phyloP scores from a whole-genome alignment of 2,329 filamentous ascomycete species.

The Biscogniauxia sp. region DNA sequence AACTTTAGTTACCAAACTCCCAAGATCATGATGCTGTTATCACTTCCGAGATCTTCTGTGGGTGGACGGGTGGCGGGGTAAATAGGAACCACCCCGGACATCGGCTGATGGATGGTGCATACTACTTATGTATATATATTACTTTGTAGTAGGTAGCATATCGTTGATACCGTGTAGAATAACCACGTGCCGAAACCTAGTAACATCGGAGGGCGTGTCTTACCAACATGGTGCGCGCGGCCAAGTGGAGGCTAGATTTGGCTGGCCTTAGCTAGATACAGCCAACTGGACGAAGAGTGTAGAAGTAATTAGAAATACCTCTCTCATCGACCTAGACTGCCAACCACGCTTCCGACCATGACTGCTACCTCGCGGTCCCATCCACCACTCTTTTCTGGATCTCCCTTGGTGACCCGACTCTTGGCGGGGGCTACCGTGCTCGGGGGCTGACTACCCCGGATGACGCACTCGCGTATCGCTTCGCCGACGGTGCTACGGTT shows the following conservation, averaged over 20 bases:
- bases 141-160: background rate
- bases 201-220: background rate
- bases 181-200: background rate
- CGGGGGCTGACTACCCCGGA: slow-evolving; percentile 71
- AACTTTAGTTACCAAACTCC: background rate
- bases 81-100: background rate
- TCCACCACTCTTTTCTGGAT: slow-evolving; percentile 46
- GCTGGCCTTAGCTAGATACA: slow-evolving; percentile 3
- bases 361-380: slow-evolving; percentile 95
- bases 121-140: background rate
- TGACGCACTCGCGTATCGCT: slow-evolving; percentile 78
- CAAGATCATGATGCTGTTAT: background rate
- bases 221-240: background rate
- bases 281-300: slow-evolving; percentile 7
- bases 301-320: background rate
- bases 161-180: background rate
- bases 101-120: background rate
- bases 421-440: slow-evolving; percentile 47
- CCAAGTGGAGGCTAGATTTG: slow-evolving; percentile 1
- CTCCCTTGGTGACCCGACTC: slow-evolving; percentile 39
- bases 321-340: slow-evolving; percentile 46
- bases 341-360: slow-evolving; percentile 83
- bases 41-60: background rate
- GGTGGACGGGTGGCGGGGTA: background rate
- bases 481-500: slow-evolving; percentile 75